Evolutionary conservation across 345 rosid genomes (phyloP).

Genomic region (Psidium guajava): DNA sequence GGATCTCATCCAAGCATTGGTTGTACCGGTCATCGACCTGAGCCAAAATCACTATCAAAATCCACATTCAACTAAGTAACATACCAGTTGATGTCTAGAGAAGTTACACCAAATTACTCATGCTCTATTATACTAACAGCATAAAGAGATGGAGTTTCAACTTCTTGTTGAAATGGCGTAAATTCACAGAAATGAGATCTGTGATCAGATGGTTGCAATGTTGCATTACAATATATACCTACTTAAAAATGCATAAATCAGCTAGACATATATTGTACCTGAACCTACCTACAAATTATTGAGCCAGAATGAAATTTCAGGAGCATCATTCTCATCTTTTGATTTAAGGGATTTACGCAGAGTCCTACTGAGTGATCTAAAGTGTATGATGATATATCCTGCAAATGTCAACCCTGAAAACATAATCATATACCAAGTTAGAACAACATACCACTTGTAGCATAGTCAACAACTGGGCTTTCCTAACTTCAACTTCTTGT

Average conservation of each 20-base stretch:
- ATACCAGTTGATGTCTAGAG: not conserved
- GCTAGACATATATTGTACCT: not conserved
- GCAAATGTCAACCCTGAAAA: not conserved
- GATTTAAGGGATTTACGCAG: not conserved
- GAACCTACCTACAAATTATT: not conserved
- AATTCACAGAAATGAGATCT: not conserved
- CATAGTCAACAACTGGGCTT: slow-evolving; percentile 49
- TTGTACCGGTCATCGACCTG: slow-evolving; percentile 84
- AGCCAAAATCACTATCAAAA: not conserved
- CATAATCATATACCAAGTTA: not conserved
- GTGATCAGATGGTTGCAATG: not conserved
- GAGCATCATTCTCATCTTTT: not conserved
- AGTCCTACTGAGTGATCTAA: not conserved
- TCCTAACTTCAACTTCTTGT: slow-evolving; percentile 39
- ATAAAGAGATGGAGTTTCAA: not conserved
- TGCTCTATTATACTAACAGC: not conserved
- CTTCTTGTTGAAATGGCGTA: not conserved
- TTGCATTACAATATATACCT: not conserved
- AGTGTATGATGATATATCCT: not conserved
- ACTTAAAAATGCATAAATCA: not conserved
- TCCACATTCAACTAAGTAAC: not conserved
- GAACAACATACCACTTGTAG: slow-evolving; percentile 58
- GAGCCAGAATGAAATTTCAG: not conserved
- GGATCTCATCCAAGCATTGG: slow-evolving; percentile 86
- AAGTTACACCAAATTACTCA: not conserved